A percentile compares a stretch with the other conserved stretches of the same genome.
These are phyloP conservation scores for Seiridium cupressi DNA, from an alignment of 2,329 filamentous ascomycete species.

Conservation along the genomic window DNA sequence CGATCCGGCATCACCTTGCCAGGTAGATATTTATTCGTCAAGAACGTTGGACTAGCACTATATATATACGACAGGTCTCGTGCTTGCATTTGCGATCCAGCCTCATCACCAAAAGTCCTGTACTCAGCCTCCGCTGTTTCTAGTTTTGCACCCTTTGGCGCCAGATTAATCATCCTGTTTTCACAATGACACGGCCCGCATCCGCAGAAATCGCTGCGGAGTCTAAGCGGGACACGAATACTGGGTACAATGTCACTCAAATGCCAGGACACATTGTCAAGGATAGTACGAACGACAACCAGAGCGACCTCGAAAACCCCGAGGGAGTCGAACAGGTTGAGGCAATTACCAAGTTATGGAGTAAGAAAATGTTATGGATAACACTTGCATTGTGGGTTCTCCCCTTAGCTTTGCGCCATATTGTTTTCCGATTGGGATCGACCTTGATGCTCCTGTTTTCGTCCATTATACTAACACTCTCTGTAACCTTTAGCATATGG, in stretches of 20 bases:
- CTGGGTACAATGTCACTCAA: not conserved
- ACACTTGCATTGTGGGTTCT: not conserved
- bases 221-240: not conserved
- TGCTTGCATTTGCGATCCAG: too few species aligned
- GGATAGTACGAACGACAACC: not conserved
- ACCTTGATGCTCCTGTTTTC: not conserved
- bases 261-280: not conserved
- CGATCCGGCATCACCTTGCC: too few species aligned
- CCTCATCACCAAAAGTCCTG: too few species aligned
- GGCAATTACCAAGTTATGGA: conserved; percentile 1
- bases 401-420: too few species aligned
- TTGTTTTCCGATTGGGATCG: not conserved
- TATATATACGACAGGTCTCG: too few species aligned
- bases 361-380: not conserved
- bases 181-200: too few species aligned
- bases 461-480: not conserved
- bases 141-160: too few species aligned
- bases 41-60: too few species aligned
- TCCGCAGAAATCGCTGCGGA: too few species aligned
- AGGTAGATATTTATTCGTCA: too few species aligned
- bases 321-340: conserved; percentile 3
- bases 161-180: too few species aligned
- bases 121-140: too few species aligned
- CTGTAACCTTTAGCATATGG: not conserved
- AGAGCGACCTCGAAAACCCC: not conserved